Percentiles rank a stretch among this genome's conserved stretches.
Evolutionary conservation across 148 eudicot genomes (phyloP).

Genomic region (Pouteria glomerata): DNA sequence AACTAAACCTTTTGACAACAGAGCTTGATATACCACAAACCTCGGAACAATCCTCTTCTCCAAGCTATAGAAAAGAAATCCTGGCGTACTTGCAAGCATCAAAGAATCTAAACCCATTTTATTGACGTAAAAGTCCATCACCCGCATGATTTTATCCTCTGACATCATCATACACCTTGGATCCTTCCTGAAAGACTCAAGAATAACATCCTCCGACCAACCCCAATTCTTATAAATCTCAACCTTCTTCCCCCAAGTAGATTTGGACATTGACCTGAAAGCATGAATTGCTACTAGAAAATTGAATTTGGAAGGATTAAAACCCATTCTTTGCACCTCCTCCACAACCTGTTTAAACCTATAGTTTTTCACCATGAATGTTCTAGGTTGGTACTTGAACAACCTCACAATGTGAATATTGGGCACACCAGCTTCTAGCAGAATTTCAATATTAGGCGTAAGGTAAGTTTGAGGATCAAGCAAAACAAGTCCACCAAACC

Average conservation of each 20-base stretch:
- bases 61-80: not conserved
- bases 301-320: too few relatives aligned
- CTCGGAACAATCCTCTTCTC: constrained; percentile 28
- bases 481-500: not conserved
- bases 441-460: too few relatives aligned
- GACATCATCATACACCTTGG: too few relatives aligned
- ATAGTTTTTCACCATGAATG: not conserved
- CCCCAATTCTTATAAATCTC: too few relatives aligned
- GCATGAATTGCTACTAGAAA: constrained; percentile 1
- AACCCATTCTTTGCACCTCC: constrained; percentile 10
- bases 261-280: too few relatives aligned
- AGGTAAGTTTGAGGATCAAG: not conserved
- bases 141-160: constrained; percentile 13
- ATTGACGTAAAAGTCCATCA: too few relatives aligned
- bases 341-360: too few relatives aligned
- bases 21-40: too few relatives aligned
- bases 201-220: too few relatives aligned
- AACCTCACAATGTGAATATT: not conserved
- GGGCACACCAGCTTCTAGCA: constrained; percentile 8
- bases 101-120: constrained; percentile 9
- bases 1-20: too few relatives aligned
- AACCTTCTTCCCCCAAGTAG: too few relatives aligned
- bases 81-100: not conserved
- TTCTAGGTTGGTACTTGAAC: too few relatives aligned
- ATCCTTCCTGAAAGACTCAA: constrained; percentile 9